Evolutionary conservation across 1,284 basidiomycete species (phyloP), one percentile per base, ranked within the genome.

Genomic region (Sporisorium graminicola): DNA sequence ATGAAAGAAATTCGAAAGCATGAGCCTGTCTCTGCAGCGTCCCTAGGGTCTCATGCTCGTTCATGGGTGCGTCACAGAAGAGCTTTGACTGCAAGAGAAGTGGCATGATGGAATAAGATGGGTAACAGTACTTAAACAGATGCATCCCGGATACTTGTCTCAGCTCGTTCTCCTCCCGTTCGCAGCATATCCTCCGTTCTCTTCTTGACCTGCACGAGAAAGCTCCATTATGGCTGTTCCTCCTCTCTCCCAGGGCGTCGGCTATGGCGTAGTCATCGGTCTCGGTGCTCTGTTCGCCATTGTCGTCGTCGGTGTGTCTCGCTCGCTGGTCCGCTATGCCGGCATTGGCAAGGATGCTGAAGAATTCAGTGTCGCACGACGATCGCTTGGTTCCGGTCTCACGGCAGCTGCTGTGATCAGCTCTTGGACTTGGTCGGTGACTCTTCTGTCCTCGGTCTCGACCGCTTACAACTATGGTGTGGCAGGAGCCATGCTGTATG

Each of bases 191-290:
- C 37, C 37, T 18, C n/a, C 16, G 4, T 40, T 14, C 35, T 37
- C 16, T 7, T 9, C 18, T n/a, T 24, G 31, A 24, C 22, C 16
- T 10, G n/a, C 26, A 20, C 24, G 22, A 29, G 26, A 14, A 42
- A 14, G 22, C 24, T 43, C 6, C 29, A 57, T 16, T 22, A 67
- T 71, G 68, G 55, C 61, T 4, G 37, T 40, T 35, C 77, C 77
- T 22, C 80, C 81, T 5, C 76, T 84, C 7, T 78, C 73, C 2
- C 82, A 85, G 54, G 82, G 83, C 35, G 77, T 51, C 46, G 82
- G 84, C 27, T 86, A 83, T 61, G 83, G 84, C 37, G 82, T 84
- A 16, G 79, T 85, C 43, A 66, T 85, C 22, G 85, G 85, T 9
- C 65, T 83, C 10, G 79, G 82, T 9, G 65, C 75, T 13, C 72